Evolutionary conservation across 768 basidiomycete genomes (phyloP).

Genomic region (Calvatia gigantea): DNA sequence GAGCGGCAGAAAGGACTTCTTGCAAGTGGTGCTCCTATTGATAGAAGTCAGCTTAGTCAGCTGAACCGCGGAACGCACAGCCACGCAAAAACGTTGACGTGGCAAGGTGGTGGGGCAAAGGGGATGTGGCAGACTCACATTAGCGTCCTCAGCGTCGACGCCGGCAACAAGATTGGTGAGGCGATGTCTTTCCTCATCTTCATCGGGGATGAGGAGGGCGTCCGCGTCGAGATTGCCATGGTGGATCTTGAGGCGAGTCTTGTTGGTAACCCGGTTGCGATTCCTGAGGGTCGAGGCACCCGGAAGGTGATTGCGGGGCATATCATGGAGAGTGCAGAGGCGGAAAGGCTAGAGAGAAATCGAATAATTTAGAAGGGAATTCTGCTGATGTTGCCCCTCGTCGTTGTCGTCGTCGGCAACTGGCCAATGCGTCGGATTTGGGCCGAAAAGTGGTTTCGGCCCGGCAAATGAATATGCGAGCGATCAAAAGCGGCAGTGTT

Average conservation of each 20-base stretch:
- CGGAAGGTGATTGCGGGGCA: slow-evolving; percentile 80
- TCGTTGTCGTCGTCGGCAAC: slow-evolving; percentile 50
- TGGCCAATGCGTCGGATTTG: slow-evolving; percentile 55
- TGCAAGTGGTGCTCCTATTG: slow-evolving; percentile 53
- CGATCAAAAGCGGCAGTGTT: slow-evolving; percentile 32
- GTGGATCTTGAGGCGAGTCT: slow-evolving; percentile 83
- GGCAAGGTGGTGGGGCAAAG: slow-evolving; percentile 29
- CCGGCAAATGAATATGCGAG: slow-evolving; percentile 42
- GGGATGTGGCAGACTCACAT: slow-evolving; percentile 55
- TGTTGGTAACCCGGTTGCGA: slow-evolving; percentile 89
- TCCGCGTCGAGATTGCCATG: slow-evolving; percentile 81
- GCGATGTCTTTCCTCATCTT: slow-evolving; percentile 80
- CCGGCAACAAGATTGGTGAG: slow-evolving; percentile 76
- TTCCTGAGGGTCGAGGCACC: slow-evolving; percentile 79
- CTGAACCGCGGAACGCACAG: slow-evolving; percentile 48
- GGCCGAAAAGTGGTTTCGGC: slow-evolving; percentile 61
- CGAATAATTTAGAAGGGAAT: slow-evolving; percentile 35
- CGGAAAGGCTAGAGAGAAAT: slow-evolving; percentile 24
- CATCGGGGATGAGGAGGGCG: slow-evolving; percentile 76
- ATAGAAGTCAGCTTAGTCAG: slow-evolving; percentile 35
- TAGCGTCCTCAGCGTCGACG: slow-evolving; percentile 91
- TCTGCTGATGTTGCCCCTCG: slow-evolving; percentile 39
- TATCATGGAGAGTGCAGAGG: slow-evolving; percentile 65
- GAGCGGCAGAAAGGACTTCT: slow-evolving; percentile 44
- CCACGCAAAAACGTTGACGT: slow-evolving; percentile 41